Conservation (phyloP, 352 stramenopile genomes). For the Phytopythium litorale region DNA sequence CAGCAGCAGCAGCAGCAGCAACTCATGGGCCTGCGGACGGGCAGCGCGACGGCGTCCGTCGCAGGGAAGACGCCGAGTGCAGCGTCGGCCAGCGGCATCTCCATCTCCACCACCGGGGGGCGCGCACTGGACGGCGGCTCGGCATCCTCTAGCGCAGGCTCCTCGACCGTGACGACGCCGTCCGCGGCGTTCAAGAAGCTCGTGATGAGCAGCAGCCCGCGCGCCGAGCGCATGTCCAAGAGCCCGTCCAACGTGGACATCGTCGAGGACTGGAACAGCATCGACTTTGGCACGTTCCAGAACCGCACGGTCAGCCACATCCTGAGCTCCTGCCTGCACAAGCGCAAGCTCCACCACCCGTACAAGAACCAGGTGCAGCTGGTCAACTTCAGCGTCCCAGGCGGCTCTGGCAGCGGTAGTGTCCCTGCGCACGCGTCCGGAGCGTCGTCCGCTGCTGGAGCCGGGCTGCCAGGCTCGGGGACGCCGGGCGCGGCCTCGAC, state of each 20-base stretch:
- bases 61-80: background rate
- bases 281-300: slow-evolving; percentile 80
- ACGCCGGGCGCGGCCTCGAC: background rate
- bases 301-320: slow-evolving; percentile 85
- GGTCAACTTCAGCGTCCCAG: slow-evolving; percentile 70
- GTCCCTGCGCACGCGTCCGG: background rate
- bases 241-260: slow-evolving; percentile 76
- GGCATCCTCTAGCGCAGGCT: background rate
- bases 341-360: slow-evolving; percentile 75
- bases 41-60: background rate
- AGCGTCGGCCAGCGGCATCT: slow-evolving; percentile 6
- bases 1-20: slow-evolving; percentile 26
- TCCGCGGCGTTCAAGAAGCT: slow-evolving; percentile 22
- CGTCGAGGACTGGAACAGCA: slow-evolving; percentile 72
- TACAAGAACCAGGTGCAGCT: slow-evolving; percentile 86
- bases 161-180: background rate
- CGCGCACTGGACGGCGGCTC: no score
- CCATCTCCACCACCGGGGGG: background rate
- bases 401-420: background rate
- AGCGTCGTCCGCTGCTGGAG: background rate
- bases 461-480: background rate
- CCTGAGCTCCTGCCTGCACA: slow-evolving; percentile 77
- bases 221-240: slow-evolving; percentile 40
- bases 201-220: slow-evolving; percentile 49
- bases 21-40: background rate